Percentiles rank a stretch among this genome's conserved stretches.
Evolutionary conservation across 805 yeast genomes (phyloP).

Genomic region (Sugiyamaella marilandica): DNA sequence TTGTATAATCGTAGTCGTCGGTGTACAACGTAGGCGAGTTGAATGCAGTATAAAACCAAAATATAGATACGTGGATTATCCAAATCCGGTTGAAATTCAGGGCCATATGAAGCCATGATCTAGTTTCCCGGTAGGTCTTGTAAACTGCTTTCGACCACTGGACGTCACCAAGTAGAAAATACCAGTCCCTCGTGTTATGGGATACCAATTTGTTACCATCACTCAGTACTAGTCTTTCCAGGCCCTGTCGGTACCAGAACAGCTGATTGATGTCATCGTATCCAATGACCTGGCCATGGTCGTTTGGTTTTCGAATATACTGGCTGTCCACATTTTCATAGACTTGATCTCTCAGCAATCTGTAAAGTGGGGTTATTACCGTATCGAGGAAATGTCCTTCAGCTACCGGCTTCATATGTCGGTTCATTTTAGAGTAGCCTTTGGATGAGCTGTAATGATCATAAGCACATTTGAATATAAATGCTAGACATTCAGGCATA

Average conservation of each 20-base stretch:
- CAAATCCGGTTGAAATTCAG: constrained; percentile 97
- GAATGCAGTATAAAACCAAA: constrained; percentile 93
- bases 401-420: background rate
- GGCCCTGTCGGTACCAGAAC: constrained; percentile 75
- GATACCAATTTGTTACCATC: constrained; percentile 49
- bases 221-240: constrained; percentile 49
- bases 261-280: constrained; percentile 88
- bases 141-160: constrained; percentile 64
- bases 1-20: constrained; percentile 57
- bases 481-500: constrained; percentile 86
- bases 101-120: constrained; percentile 95
- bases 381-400: constrained; percentile 48
- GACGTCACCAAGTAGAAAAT: constrained; percentile 47
- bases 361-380: constrained; percentile 68
- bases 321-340: constrained; percentile 43
- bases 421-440: background rate
- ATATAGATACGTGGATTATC: constrained; percentile 84
- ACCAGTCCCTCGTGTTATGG: constrained; percentile 53
- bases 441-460: constrained; percentile 50
- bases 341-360: constrained; percentile 52
- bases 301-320: constrained; percentile 48
- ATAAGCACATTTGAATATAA: constrained; percentile 74
- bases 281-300: constrained; percentile 68
- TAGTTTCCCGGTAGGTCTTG: constrained; percentile 79
- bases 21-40: constrained; percentile 91